Conservation (phyloP, 164 flowering plant genomes). For the Magnolia officinalis region DNA sequence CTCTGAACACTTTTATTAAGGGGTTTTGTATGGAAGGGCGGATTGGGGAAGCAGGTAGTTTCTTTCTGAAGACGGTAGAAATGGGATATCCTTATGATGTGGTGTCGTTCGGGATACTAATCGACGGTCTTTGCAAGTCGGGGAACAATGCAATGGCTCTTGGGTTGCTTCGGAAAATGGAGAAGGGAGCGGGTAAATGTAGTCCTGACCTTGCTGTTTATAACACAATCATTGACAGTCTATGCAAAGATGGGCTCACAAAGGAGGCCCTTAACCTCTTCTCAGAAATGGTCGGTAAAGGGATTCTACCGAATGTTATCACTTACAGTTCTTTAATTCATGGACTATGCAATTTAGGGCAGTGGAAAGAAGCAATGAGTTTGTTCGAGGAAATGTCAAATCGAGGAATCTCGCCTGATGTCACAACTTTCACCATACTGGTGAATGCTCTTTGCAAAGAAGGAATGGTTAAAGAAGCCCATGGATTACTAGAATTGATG, state of each 20-base stretch:
- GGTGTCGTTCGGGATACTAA: conserved; percentile 10
- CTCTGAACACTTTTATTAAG: conserved; percentile 7
- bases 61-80: background rate
- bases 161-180: conserved; percentile 10
- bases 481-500: background rate
- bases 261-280: conserved; percentile 3
- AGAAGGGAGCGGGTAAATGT: background rate
- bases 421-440: background rate
- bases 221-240: background rate
- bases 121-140: conserved; percentile 21
- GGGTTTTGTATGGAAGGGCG: conserved; percentile 7
- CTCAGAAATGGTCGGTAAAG: background rate
- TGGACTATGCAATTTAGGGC: background rate
- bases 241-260: conserved; percentile 2
- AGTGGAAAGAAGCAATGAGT: background rate
- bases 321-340: conserved; percentile 9
- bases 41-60: background rate
- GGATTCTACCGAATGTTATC: background rate
- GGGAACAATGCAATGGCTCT: background rate
- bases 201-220: background rate
- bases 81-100: conserved; percentile 9
- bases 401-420: background rate
- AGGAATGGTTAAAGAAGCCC: background rate
- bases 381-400: background rate
- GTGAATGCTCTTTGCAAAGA: conserved; percentile 3